These are phyloP conservation scores for Pyrus communis DNA, from an alignment of 306 rosid genomes.

Conservation along the genomic window DNA sequence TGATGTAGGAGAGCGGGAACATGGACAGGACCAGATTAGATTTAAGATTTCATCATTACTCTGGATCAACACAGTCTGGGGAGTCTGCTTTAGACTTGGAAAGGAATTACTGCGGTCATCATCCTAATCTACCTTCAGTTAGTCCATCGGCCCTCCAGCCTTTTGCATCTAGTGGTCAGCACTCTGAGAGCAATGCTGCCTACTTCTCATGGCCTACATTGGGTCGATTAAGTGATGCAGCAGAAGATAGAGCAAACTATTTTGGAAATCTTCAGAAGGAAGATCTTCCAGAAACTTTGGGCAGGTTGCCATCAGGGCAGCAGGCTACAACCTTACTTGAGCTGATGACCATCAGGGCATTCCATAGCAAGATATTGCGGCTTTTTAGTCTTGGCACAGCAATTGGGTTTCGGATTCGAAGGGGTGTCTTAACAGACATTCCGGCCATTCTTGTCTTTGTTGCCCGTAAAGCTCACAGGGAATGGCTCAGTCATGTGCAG, in stretches of 20 bases:
- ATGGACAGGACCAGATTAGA: conserved; percentile 62
- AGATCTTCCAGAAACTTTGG: conserved; percentile 87
- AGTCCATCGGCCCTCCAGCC: conserved; percentile 71
- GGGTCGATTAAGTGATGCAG: conserved; percentile 78
- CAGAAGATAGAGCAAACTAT: conserved; percentile 85
- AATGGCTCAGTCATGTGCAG: conserved; percentile 71
- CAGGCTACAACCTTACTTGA: conserved; percentile 97
- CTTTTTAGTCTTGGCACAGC: conserved; percentile 93
- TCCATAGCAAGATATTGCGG: conserved; percentile 94
- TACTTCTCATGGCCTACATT: conserved; percentile 98
- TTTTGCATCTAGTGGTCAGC: conserved; percentile 75
- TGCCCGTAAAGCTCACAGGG: conserved; percentile 91
- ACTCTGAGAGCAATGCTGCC: conserved; percentile 84
- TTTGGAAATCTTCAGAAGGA: conserved; percentile 94
- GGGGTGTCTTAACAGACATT: conserved; percentile 78
- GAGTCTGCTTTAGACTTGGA: conserved; percentile 83
- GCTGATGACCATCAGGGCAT: conserved; percentile 97
- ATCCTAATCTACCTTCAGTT: conserved; percentile 52
- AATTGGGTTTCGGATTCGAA: conserved; percentile 88
- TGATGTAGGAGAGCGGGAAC: conserved; percentile 59
- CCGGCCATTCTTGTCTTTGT: conserved; percentile 99
- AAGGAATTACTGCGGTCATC: conserved; percentile 55
- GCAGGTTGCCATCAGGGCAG: conserved; percentile 82
- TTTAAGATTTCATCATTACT: conserved; percentile 60
- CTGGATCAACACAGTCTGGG: conserved; percentile 79